phyloP scores from a whole-genome alignment of 306 rosid species.

The Erythrophleum fordii region DNA sequence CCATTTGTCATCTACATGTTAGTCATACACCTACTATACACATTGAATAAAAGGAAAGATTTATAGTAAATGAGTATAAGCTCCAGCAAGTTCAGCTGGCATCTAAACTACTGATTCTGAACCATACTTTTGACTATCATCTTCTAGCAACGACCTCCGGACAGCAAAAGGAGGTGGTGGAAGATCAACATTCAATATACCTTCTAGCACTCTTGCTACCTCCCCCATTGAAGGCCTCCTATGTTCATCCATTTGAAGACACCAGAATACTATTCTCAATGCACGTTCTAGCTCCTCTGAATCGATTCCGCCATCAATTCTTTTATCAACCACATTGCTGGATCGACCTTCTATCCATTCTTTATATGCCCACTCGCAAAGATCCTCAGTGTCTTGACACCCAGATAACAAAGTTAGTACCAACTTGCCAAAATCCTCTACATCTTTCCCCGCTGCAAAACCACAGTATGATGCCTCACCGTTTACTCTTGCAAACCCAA shows the following conservation, averaged over 20 bases:
- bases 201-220: constrained; percentile 81
- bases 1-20: constrained; percentile 52
- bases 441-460: constrained; percentile 66
- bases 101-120: constrained; percentile 36
- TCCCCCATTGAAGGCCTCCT: constrained; percentile 77
- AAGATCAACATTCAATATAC: constrained; percentile 71
- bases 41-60: constrained; percentile 31
- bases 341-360: constrained; percentile 67
- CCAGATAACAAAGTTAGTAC: constrained; percentile 63
- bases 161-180: constrained; percentile 67
- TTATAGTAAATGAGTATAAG: not conserved
- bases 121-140: constrained; percentile 38
- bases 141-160: constrained; percentile 34
- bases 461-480: constrained; percentile 46
- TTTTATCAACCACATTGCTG: constrained; percentile 56
- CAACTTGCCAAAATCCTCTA: constrained; percentile 73
- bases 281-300: constrained; percentile 63
- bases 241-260: constrained; percentile 66
- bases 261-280: constrained; percentile 82
- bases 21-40: constrained; percentile 68
- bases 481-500: constrained; percentile 57
- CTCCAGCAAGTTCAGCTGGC: constrained; percentile 10
- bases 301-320: constrained; percentile 48
- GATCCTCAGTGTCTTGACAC: constrained; percentile 43
- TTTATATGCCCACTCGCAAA: constrained; percentile 62